A percentile compares a stretch with the other conserved stretches of the same genome.
phyloP scores from a whole-genome alignment of 805 yeast species.

The Dipodascus geniculatus region DNA sequence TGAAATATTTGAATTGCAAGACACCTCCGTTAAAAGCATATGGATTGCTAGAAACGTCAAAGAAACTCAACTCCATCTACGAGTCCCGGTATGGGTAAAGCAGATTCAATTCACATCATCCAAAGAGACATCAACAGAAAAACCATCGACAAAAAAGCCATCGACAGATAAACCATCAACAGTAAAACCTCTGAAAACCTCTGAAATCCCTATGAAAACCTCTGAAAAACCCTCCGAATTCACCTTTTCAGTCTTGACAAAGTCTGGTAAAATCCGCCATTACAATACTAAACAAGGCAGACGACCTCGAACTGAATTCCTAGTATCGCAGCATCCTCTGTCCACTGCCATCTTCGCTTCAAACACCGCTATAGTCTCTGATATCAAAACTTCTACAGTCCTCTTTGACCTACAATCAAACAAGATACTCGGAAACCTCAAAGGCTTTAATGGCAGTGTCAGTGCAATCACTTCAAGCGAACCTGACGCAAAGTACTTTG shows the following conservation, averaged over 20 bases:
- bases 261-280: neutral
- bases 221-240: neutral
- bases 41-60: neutral
- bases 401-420: neutral
- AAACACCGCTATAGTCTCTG: neutral
- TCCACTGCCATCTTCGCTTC: neutral
- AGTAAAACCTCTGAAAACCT: too few species aligned
- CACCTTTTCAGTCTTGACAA: neutral
- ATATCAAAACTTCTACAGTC: neutral
- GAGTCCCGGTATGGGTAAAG: neutral
- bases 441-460: neutral
- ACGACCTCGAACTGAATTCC: neutral
- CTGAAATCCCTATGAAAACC: too few species aligned
- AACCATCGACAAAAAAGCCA: too few species aligned
- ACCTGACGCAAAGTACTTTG: neutral
- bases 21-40: neutral
- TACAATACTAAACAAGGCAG: neutral
- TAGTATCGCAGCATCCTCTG: neutral
- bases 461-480: neutral
- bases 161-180: too few species aligned
- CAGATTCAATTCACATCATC: neutral
- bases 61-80: neutral
- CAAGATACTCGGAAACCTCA: neutral
- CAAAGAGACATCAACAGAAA: too few species aligned
- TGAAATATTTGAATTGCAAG: neutral